phyloP scores from a whole-genome alignment of 1,139 yeast genomes.

The Saccharomyces hybrid region DNA sequence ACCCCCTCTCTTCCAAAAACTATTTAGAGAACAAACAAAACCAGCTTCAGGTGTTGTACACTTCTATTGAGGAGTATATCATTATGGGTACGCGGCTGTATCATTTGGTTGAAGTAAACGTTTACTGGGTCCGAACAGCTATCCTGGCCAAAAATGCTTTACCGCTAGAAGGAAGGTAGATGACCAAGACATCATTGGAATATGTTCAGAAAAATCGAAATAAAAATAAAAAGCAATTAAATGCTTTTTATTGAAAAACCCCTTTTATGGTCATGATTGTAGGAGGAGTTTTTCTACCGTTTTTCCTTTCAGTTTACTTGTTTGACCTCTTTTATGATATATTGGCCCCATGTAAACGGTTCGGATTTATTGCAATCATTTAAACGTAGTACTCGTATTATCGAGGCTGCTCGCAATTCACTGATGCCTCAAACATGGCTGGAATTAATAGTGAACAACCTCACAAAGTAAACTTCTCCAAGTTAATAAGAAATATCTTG shows the following conservation, averaged over 20 bases:
- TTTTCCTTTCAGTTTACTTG: not conserved
- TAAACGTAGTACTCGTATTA: not conserved
- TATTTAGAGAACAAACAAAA: no score
- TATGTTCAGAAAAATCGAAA: not conserved
- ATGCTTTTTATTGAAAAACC: not conserved
- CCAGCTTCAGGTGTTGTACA: no score
- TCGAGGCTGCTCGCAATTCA: not conserved
- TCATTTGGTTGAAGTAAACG: no score
- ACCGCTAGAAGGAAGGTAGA: no score
- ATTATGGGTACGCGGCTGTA: no score
- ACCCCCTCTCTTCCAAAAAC: no score
- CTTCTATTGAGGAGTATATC: no score
- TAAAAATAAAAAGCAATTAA: not conserved
- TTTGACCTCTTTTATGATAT: not conserved
- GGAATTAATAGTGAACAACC: not conserved
- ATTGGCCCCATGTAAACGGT: not conserved
- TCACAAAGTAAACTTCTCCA: not conserved
- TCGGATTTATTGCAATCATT: not conserved
- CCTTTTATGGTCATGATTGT: not conserved
- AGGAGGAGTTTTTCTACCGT: not conserved
- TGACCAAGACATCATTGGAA: not conserved
- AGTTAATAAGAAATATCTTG: not conserved
- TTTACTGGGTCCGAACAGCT: no score
- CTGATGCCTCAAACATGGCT: not conserved
- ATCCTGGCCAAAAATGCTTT: no score